Evolutionary conservation across 345 rosid species (phyloP).

Genomic region (Gossypium sturtianum): DNA sequence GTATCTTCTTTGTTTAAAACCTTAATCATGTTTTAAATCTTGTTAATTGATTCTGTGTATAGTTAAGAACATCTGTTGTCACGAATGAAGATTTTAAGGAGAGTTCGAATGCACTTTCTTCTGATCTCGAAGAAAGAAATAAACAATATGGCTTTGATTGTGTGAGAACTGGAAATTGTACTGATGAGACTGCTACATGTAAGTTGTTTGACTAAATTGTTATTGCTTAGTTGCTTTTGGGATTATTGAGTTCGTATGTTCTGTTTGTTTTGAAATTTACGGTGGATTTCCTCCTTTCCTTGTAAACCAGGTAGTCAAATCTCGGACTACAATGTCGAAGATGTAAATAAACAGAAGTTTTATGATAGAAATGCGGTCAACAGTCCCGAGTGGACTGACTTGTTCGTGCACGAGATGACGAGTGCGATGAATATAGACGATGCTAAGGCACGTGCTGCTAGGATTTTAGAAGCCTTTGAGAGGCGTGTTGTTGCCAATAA

Average conservation of each 20-base stretch:
- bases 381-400: background rate
- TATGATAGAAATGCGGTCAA: background rate
- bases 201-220: background rate
- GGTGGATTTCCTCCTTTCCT: background rate
- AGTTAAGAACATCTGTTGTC: background rate
- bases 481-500: background rate
- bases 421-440: background rate
- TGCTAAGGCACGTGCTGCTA: background rate
- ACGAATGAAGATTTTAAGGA: conserved; percentile 1
- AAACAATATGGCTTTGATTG: background rate
- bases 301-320: conserved; percentile 2
- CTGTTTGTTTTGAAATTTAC: background rate
- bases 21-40: background rate
- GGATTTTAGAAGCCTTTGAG: conserved; percentile 9
- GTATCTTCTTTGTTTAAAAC: background rate
- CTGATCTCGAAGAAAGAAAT: background rate
- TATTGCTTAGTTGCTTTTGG: background rate
- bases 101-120: background rate
- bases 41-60: background rate
- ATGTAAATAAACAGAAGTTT: background rate
- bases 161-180: background rate
- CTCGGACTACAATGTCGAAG: background rate
- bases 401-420: conserved; percentile 8
- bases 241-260: background rate
- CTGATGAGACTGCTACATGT: background rate